These are phyloP conservation scores for Vanderwaltozyma yarrowii DNA, from an alignment of 805 yeast species.

Conservation along the genomic window DNA sequence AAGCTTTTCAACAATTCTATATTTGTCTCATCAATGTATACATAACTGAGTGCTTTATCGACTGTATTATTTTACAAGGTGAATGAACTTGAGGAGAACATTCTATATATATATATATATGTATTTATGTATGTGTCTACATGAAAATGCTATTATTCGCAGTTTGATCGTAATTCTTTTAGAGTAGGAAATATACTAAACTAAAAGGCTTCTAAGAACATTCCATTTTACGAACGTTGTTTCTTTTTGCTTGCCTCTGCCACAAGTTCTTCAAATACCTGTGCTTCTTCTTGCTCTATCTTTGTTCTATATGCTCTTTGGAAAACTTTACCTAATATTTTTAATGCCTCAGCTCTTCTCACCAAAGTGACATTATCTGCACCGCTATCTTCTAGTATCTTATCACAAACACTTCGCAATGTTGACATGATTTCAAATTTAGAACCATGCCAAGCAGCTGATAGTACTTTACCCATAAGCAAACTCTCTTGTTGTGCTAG, in stretches of 20 bases:
- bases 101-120: no score
- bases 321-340: conserved; percentile 55
- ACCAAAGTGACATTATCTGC: conserved; percentile 38
- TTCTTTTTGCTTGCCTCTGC: conserved; percentile 42
- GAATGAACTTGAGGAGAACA: no score
- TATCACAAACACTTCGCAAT: conserved; percentile 60
- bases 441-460: conserved; percentile 81
- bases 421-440: conserved; percentile 70
- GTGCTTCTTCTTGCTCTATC: conserved; percentile 65
- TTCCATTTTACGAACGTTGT: neutral
- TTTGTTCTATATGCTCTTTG: conserved; percentile 47
- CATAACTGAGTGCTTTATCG: no score
- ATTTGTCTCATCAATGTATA: no score
- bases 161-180: no score
- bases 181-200: no score
- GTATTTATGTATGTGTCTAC: no score
- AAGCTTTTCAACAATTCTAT: no score
- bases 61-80: no score
- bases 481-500: conserved; percentile 63
- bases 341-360: conserved; percentile 54
- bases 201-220: no score
- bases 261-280: conserved; percentile 64
- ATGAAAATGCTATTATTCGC: no score
- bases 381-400: conserved; percentile 47
- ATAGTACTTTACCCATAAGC: conserved; percentile 66